phyloP scores from a whole-genome alignment of 2,329 filamentous ascomycete species.

The Cladophialophora immunda region DNA sequence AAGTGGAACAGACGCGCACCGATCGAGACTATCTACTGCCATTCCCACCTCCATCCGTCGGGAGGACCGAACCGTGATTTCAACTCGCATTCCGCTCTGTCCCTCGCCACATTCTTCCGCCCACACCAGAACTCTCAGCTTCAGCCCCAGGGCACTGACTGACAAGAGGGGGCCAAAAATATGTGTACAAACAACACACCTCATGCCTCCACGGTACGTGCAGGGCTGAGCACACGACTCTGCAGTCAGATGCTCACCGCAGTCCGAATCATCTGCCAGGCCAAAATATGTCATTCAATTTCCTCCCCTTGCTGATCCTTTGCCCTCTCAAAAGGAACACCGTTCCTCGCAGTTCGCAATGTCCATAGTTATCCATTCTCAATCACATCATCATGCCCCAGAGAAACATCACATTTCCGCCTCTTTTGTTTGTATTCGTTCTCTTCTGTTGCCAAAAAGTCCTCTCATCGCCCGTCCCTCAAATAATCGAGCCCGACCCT shows the following conservation, averaged over 20 bases:
- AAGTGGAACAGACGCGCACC: not conserved
- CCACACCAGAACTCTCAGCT: not conserved
- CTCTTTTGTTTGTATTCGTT: not conserved
- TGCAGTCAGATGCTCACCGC: not conserved
- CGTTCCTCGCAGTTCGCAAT: not conserved
- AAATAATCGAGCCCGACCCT: conserved; percentile 21
- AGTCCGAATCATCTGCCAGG: not conserved
- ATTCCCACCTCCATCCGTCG: not conserved
- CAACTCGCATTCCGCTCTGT: not conserved
- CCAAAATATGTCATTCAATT: not conserved
- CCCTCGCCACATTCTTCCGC: not conserved
- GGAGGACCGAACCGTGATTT: not conserved
- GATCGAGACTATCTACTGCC: not conserved
- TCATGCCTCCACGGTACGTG: not conserved
- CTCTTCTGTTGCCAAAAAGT: conserved; percentile 2
- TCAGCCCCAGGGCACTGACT: not conserved
- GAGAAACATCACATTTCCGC: not conserved
- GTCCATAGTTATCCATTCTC: not conserved
- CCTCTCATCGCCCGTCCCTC: conserved; percentile 24
- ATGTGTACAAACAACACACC: not conserved
- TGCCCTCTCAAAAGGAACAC: not conserved
- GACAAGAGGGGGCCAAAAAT: not conserved
- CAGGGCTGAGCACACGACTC: not conserved
- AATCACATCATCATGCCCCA: not conserved
- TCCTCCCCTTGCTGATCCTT: not conserved